A percentile compares a stretch with the other conserved stretches of the same genome.
Evolutionary conservation across 164 flowering plant genomes (phyloP).

Genomic region (Tetracentron sinense): DNA sequence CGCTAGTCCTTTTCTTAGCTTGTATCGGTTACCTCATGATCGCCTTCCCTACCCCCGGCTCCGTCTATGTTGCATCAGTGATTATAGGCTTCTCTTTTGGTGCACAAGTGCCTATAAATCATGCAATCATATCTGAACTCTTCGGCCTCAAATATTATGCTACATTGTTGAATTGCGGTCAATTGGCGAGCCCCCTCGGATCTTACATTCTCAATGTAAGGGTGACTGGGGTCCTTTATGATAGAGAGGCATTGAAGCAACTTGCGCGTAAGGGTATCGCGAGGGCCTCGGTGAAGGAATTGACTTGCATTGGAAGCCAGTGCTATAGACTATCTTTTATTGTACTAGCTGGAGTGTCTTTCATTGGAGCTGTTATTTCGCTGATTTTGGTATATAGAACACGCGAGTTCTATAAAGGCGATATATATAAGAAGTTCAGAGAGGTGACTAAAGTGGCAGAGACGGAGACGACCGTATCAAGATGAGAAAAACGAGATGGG

Average conservation of each 20-base stretch:
- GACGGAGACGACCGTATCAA: slow-evolving; percentile 5
- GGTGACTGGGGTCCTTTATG: slow-evolving; percentile 45
- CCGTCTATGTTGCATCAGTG: slow-evolving; percentile 47
- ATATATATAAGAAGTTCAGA: too few species aligned
- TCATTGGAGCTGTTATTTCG: slow-evolving; percentile 46
- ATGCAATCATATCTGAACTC: slow-evolving; percentile 53
- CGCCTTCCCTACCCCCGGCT: slow-evolving; percentile 41
- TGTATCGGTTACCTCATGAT: slow-evolving; percentile 41
- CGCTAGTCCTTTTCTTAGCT: slow-evolving; percentile 28
- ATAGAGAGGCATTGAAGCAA: slow-evolving; percentile 49
- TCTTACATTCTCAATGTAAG: slow-evolving; percentile 49
- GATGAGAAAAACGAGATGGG: too few species aligned
- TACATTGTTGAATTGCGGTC: slow-evolving; percentile 56
- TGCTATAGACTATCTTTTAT: slow-evolving; percentile 46
- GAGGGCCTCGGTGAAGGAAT: slow-evolving; percentile 31
- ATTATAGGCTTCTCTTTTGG: slow-evolving; percentile 52
- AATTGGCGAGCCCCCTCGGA: slow-evolving; percentile 50
- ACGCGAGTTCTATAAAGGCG: slow-evolving; percentile 19
- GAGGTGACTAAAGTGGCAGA: too few species aligned
- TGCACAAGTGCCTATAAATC: slow-evolving; percentile 38
- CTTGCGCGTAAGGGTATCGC: slow-evolving; percentile 25
- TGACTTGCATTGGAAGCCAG: slow-evolving; percentile 46
- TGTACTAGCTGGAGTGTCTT: slow-evolving; percentile 37
- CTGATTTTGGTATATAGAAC: slow-evolving; percentile 53
- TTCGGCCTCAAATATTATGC: slow-evolving; percentile 60